Evolutionary conservation across 2,329 filamentous ascomycete species (phyloP).

Genomic region (Epichloe gansuensis): DNA sequence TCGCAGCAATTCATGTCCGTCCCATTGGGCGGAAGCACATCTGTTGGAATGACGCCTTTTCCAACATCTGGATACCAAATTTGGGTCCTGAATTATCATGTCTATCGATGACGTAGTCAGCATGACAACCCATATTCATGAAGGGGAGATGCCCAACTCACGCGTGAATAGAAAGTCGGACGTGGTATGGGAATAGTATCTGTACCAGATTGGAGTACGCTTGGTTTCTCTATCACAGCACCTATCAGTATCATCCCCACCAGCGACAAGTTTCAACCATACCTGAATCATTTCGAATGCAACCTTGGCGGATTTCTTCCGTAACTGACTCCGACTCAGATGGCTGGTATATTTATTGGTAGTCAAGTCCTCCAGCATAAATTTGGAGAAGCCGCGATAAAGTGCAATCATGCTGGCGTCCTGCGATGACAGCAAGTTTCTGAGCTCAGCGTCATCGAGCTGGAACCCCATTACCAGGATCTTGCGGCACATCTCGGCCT

Average conservation of each 20-base stretch:
- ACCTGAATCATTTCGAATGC: constrained; percentile 24
- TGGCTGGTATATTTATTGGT: constrained; percentile 13
- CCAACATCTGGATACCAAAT: constrained; percentile 28
- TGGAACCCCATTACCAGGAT: constrained; percentile 23
- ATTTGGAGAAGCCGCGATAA: constrained; percentile 49
- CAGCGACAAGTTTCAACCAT: not conserved
- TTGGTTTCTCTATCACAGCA: constrained; percentile 24
- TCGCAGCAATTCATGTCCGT: constrained; percentile 10
- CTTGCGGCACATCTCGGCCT: constrained; percentile 20
- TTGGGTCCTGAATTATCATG: constrained; percentile 29
- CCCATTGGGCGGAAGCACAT: constrained; percentile 17
- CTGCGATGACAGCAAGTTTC: constrained; percentile 15
- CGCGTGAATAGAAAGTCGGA: constrained; percentile 36
- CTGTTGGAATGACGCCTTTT: constrained; percentile 19
- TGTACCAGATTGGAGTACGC: constrained; percentile 36
- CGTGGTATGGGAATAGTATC: constrained; percentile 29
- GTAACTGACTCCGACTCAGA: constrained; percentile 16
- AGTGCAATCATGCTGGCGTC: constrained; percentile 30
- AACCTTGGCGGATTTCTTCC: constrained; percentile 18
- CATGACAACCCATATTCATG: not conserved
- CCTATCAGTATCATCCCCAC: not conserved
- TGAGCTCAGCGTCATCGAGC: constrained; percentile 19
- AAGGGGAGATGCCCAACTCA: constrained; percentile 12
- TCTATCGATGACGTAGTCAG: not conserved
- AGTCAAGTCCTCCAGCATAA: constrained; percentile 31